Conservation (phyloP, 2,329 filamentous ascomycete species). For the Byssoonygena ceratinophila region DNA sequence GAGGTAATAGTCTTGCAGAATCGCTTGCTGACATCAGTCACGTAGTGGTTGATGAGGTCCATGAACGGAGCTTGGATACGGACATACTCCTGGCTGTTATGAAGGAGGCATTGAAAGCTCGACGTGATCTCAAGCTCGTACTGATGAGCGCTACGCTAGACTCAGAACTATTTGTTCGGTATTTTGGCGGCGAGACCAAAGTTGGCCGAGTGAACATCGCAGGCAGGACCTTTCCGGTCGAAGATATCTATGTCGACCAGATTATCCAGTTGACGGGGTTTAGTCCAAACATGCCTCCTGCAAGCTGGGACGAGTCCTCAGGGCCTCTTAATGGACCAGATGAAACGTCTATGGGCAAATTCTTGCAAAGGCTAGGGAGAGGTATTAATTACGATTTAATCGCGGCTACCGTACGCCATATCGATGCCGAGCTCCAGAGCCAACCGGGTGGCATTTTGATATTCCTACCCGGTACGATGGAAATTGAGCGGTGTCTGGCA, state of each 20-base stretch:
- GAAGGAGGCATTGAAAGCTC: slow-evolving; percentile 63
- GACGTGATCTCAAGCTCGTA: slow-evolving; percentile 75
- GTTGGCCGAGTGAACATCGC: slow-evolving; percentile 80
- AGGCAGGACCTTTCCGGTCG: slow-evolving; percentile 79
- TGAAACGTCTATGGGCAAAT: slow-evolving; percentile 51
- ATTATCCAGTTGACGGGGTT: slow-evolving; percentile 72
- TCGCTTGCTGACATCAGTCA: slow-evolving; percentile 86
- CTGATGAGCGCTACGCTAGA: slow-evolving; percentile 96
- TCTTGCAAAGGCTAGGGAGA: slow-evolving; percentile 62
- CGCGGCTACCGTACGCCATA: slow-evolving; percentile 64
- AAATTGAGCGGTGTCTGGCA: slow-evolving; percentile 74
- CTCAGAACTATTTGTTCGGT: slow-evolving; percentile 69
- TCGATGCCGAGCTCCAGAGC: slow-evolving; percentile 64
- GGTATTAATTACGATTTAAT: slow-evolving; percentile 89
- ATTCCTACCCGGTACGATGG: slow-evolving; percentile 82
- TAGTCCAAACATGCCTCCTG: slow-evolving; percentile 32
- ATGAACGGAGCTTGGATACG: slow-evolving; percentile 88
- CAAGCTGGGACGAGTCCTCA: slow-evolving; percentile 26
- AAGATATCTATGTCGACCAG: slow-evolving; percentile 83
- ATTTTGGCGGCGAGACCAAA: slow-evolving; percentile 60
- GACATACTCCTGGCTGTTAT: slow-evolving; percentile 86
- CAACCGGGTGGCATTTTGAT: slow-evolving; percentile 84
- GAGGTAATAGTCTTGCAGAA: slow-evolving; percentile 67
- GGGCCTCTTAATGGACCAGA: slow-evolving; percentile 27
- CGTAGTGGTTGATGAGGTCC: slow-evolving; percentile 90